Base-by-base conservation (phyloP, 2,329 filamentous ascomycete species). In the Rhynchosporium secalis region DNA sequence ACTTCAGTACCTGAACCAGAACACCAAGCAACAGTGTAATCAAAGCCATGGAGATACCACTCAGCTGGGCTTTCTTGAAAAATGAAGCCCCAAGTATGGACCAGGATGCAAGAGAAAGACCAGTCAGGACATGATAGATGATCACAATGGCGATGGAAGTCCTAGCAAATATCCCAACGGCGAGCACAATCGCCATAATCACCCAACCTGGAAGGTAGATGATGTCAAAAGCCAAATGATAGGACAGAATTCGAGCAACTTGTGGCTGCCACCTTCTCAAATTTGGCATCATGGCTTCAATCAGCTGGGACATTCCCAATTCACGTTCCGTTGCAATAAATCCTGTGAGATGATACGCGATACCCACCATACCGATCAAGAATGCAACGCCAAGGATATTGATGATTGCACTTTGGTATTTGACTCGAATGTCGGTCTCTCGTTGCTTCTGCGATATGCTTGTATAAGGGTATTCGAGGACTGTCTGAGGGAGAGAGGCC, bases 221-320 rank as follows among this genome's bases (percentile, higher is more conserved):
- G 6, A 91, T 74, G 62, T 90, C 86, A 70, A 96, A 95, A 0
- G 92, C 86, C 31, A 95, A 74, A 72, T 96, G 91, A 64, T 92
- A 88, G 0, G 92, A 87, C 8, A 93, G 72, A 13, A 96, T 81
- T n/a, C 93, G 83, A 1, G 89, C 88, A 28, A 86, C 84, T 76
- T 94, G 91, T 9, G 89, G 86, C 71, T 91, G 82, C 91, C 91
- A 96, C 48, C 84, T 79, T 55, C 82, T 82, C 60, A 82, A 81
- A 60, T 90, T 90, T 0, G 91, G 89, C 81, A 95, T 93, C 91
- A 96, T 96, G 60, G 91, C 89, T 75, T 97, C 93, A 48, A 97
- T 86, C 33, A 97, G 80, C 66, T 92, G 90, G 4, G 91, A 91
- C 83, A 96, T 95, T 62, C 92, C 93, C 15, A 86, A 80, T 77